These are phyloP conservation scores for Nicotiana sylvestris DNA, from an alignment of 257 asterid genomes.

Conservation along the genomic window DNA sequence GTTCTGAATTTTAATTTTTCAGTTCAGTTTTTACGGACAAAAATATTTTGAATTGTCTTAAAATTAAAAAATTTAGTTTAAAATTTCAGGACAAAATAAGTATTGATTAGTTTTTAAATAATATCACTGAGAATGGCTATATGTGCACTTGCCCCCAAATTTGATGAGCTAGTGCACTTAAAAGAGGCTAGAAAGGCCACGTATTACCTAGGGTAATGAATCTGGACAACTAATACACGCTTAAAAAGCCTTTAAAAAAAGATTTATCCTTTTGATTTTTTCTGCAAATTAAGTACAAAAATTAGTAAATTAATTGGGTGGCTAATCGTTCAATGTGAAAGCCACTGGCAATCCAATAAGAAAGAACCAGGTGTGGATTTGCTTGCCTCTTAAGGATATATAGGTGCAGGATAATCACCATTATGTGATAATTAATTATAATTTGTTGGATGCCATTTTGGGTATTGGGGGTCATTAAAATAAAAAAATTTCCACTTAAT, in stretches of 20 bases:
- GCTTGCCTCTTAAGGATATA: slow-evolving; percentile 5
- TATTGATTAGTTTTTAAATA: too few species aligned
- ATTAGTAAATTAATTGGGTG: slow-evolving; percentile 30
- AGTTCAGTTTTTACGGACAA: too few species aligned
- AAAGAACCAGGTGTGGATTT: background rate
- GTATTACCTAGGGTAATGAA: slow-evolving; percentile 27
- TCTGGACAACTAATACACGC: slow-evolving; percentile 18
- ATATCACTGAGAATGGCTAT: too few species aligned
- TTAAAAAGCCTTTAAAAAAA: slow-evolving; percentile 1
- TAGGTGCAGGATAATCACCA: background rate
- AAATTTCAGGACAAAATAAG: too few species aligned
- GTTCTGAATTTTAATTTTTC: too few species aligned
- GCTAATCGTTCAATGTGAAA: slow-evolving; percentile 36
- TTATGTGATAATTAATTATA: slow-evolving; percentile 2
- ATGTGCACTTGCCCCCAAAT: too few species aligned
- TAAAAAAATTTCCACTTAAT: background rate
- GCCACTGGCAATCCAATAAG: slow-evolving; percentile 11
- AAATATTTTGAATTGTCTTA: too few species aligned
- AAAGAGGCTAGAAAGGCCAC: slow-evolving; percentile 40
- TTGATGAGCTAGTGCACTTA: too few species aligned
- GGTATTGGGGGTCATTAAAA: background rate
- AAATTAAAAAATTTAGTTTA: too few species aligned
- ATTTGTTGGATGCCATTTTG: slow-evolving; percentile 14
- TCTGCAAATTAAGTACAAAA: background rate
- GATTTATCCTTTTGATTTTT: background rate